These are phyloP conservation scores for Moniliella sp. DNA, from an alignment of 1,284 basidiomycete species.

Conservation along the genomic window DNA sequence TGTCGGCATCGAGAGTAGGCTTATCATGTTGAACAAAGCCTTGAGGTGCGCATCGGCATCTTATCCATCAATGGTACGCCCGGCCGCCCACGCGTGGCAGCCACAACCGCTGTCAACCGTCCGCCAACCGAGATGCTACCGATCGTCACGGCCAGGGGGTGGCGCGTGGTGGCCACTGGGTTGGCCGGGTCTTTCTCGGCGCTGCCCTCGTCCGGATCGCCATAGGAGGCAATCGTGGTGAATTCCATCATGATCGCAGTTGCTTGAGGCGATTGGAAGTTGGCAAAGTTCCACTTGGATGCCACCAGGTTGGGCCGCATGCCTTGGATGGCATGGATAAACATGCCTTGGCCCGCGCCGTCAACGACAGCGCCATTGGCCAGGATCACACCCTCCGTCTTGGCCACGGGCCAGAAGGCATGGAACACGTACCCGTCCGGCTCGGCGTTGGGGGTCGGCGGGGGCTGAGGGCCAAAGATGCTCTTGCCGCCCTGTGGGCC, in stretches of 20 bases:
- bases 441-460: too few species aligned
- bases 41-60: too few species aligned
- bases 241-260: conserved; percentile 77
- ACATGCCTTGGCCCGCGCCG: conserved; percentile 61
- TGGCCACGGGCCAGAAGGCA: conserved; percentile 35
- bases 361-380: conserved; percentile 47
- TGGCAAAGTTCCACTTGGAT: conserved; percentile 78
- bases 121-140: conserved; percentile 60
- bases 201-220: conserved; percentile 3
- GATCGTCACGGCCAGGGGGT: conserved; percentile 45
- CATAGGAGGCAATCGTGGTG: conserved; percentile 43
- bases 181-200: neutral
- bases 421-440: conserved; percentile 25
- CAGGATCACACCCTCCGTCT: conserved; percentile 50
- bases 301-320: conserved; percentile 91
- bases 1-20: conserved; percentile 45
- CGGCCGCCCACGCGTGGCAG: conserved; percentile 26
- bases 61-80: too few species aligned
- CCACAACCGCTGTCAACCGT: conserved; percentile 50
- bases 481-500: conserved; percentile 71
- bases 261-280: conserved; percentile 48
- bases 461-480: conserved; percentile 50
- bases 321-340: conserved; percentile 89
- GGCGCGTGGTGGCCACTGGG: conserved; percentile 4
- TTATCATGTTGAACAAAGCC: conserved; percentile 50